A percentile compares a stretch with the other conserved stretches of the same genome.
Conservation (phyloP, 805 yeast species). For the Pichia occidentalis region DNA sequence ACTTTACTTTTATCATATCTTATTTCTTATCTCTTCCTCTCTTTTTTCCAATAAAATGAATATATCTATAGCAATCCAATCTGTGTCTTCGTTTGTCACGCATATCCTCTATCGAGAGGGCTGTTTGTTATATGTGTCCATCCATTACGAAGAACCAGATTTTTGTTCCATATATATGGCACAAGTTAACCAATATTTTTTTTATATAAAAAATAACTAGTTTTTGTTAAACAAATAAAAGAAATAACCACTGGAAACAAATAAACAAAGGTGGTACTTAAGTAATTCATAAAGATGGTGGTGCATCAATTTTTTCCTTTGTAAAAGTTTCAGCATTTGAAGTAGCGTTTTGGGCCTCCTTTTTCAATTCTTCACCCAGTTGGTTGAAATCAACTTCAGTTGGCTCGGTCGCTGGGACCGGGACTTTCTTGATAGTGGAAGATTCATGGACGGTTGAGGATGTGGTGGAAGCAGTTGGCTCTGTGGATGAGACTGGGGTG, state of each 20-base stretch:
- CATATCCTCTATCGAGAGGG: too few relatives aligned
- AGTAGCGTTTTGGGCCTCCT: conserved; percentile 12
- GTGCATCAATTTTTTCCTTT: conserved; percentile 13
- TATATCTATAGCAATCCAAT: too few relatives aligned
- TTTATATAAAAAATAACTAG: too few relatives aligned
- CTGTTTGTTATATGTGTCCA: too few relatives aligned
- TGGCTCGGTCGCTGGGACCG: conserved; percentile 5
- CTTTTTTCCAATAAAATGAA: too few relatives aligned
- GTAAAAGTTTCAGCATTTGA: conserved; percentile 11
- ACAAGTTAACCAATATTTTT: too few relatives aligned
- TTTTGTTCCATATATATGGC: too few relatives aligned
- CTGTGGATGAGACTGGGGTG: neutral
- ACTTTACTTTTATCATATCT: too few relatives aligned
- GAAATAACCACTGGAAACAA: conserved; percentile 1
- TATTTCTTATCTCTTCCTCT: too few relatives aligned
- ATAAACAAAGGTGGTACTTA: neutral
- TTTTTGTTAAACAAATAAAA: too few relatives aligned
- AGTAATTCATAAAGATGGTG: conserved; percentile 2
- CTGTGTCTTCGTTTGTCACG: too few relatives aligned
- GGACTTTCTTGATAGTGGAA: conserved; percentile 5
- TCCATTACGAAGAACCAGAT: too few relatives aligned
- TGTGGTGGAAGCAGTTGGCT: conserved; percentile 12
- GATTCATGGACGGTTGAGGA: conserved; percentile 10
- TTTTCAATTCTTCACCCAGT: conserved; percentile 15
- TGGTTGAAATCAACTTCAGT: conserved; percentile 15